Percentiles rank a stretch among this genome's conserved stretches.
Conservation (phyloP, 1,284 basidiomycete species). For the Somion occarium region DNA sequence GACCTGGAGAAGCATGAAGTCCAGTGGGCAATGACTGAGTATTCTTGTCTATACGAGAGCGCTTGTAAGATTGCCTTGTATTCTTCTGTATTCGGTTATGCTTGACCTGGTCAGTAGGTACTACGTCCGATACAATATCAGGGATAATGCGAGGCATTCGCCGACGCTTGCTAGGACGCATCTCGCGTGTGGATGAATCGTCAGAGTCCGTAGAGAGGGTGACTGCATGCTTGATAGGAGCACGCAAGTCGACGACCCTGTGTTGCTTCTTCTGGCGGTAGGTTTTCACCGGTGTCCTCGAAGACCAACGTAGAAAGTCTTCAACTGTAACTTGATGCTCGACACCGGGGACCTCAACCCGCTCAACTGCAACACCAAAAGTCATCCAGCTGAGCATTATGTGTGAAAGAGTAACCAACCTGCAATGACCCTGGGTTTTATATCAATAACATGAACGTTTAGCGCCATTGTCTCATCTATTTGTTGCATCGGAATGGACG, state of each 20-base stretch:
- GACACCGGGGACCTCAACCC: neutral
- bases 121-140: neutral
- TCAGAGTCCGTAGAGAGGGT: neutral
- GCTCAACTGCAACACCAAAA: too few species aligned
- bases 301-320: constrained; percentile 15
- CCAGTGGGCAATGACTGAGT: neutral
- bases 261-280: constrained; percentile 2
- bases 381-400: neutral
- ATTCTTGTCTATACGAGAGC: neutral
- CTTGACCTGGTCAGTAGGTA: neutral
- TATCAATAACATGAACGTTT: too few species aligned
- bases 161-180: neutral
- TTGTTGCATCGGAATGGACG: neutral
- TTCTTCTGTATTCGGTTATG: neutral
- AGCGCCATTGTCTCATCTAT: neutral
- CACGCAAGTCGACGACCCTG: neutral
- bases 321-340: constrained; percentile 16
- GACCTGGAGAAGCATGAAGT: neutral
- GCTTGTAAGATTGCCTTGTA: neutral
- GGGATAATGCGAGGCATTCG: neutral
- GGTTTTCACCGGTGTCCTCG: neutral
- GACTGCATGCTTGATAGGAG: neutral
- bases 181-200: neutral
- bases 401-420: neutral
- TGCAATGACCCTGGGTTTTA: neutral